These are phyloP conservation scores for Mortierella hygrophila DNA, from an alignment of 192 early-diverging fungal genomes.

Conservation along the genomic window DNA sequence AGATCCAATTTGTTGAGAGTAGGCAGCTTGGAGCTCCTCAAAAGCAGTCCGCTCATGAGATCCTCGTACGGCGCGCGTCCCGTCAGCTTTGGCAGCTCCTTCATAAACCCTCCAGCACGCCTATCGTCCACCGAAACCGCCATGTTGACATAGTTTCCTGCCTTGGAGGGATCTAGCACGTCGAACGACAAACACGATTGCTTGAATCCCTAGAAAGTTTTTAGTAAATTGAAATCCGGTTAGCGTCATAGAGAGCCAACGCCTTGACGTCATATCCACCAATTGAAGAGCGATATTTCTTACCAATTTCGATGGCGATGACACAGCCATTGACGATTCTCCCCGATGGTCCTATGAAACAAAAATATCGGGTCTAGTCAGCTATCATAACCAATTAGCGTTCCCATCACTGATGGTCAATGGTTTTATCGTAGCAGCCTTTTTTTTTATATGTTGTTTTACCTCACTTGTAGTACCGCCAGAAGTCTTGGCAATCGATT, in stretches of 20 bases:
- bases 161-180: conserved; percentile 31
- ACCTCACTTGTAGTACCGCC: neutral
- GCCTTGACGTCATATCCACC: neutral
- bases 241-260: neutral
- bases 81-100: conserved; percentile 37
- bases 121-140: conserved; percentile 28
- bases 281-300: neutral
- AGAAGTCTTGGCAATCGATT: neutral
- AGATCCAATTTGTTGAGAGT: conserved; percentile 30
- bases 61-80: conserved; percentile 53
- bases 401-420: neutral
- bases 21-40: conserved; percentile 39
- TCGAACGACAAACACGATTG: conserved; percentile 51
- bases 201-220: conserved; percentile 25
- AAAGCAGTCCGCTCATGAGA: conserved; percentile 30
- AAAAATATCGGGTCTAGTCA: neutral
- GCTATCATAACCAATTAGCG: neutral
- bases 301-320: neutral
- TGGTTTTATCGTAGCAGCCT: neutral
- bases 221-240: neutral
- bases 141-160: conserved; percentile 31
- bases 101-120: conserved; percentile 28
- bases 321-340: neutral
- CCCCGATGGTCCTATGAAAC: neutral
- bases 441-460: neutral